Evolutionary conservation across 2,329 filamentous ascomycete genomes (phyloP).

Genomic region (Hypoxylon sp.): DNA sequence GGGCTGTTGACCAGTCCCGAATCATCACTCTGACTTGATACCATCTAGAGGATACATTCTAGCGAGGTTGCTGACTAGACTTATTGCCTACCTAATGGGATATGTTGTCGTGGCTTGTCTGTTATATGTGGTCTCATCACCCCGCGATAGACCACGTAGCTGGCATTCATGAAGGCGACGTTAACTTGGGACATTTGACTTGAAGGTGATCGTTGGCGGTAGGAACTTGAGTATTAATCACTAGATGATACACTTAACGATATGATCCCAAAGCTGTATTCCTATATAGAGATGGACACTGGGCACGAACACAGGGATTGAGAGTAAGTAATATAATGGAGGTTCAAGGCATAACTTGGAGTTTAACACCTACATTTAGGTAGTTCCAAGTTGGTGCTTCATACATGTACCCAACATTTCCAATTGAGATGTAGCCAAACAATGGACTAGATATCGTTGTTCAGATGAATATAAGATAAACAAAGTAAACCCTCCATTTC

Average conservation of each 20-base stretch:
- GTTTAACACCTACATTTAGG: not conserved
- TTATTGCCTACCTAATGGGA: not conserved
- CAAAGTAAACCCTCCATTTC: too few relatives aligned
- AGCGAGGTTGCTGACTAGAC: not conserved
- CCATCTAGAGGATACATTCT: not conserved
- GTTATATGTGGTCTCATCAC: not conserved
- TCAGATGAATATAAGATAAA: too few relatives aligned
- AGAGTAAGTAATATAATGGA: not conserved
- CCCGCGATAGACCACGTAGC: not conserved
- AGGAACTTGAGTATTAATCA: not conserved
- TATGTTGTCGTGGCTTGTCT: not conserved
- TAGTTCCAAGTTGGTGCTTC: not conserved
- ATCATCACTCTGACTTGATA: not conserved
- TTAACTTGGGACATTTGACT: not conserved
- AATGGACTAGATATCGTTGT: too few relatives aligned
- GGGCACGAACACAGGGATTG: too few relatives aligned
- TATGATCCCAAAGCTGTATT: not conserved
- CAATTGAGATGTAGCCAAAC: too few relatives aligned
- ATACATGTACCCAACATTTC: too few relatives aligned
- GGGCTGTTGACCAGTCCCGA: not conserved
- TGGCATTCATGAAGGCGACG: not conserved
- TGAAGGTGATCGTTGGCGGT: not conserved
- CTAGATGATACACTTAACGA: not conserved
- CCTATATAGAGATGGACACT: not conserved
- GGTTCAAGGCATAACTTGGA: not conserved